These are phyloP conservation scores for Alternaria sp. DNA, from an alignment of 2,329 filamentous ascomycete species.

Conservation along the genomic window DNA sequence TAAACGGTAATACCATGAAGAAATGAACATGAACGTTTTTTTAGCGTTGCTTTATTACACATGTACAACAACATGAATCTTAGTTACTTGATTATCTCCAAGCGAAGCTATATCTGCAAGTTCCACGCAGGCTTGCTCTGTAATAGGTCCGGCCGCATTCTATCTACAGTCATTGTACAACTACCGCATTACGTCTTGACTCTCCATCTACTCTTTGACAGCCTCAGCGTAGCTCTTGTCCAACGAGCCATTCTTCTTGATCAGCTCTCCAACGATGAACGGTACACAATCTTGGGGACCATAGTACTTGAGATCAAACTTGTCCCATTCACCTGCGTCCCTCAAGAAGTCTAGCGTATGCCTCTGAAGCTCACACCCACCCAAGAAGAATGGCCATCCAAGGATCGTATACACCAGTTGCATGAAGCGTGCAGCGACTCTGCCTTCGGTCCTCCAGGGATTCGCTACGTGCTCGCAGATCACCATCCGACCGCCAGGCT, in stretches of 20 bases:
- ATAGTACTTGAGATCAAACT: slow-evolving; percentile 54
- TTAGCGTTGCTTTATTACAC: background rate
- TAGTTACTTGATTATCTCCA: background rate
- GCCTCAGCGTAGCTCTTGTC: slow-evolving; percentile 30
- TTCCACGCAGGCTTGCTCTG: background rate
- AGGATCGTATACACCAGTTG: slow-evolving; percentile 55
- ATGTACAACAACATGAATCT: background rate
- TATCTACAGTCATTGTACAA: background rate
- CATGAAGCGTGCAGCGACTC: slow-evolving; percentile 51
- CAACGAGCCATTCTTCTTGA: slow-evolving; percentile 33
- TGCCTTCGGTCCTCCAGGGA: slow-evolving; percentile 56
- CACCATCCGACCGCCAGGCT: slow-evolving; percentile 62
- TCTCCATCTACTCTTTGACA: slow-evolving; percentile 16
- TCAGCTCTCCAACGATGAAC: slow-evolving; percentile 46
- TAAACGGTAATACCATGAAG: background rate
- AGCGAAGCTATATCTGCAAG: background rate
- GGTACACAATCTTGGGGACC: slow-evolving; percentile 37
- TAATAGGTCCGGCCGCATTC: background rate
- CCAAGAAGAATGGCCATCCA: slow-evolving; percentile 61
- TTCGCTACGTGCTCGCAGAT: slow-evolving; percentile 64
- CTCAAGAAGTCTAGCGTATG: slow-evolving; percentile 55
- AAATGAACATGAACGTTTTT: background rate
- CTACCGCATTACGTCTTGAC: background rate
- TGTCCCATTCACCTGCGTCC: slow-evolving; percentile 57
- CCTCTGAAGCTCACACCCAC: slow-evolving; percentile 58